A percentile compares a stretch with the other conserved stretches of the same genome.
phyloP scores from a whole-genome alignment of 176 grass and related monocot genomes.

The Carex kokanica region DNA sequence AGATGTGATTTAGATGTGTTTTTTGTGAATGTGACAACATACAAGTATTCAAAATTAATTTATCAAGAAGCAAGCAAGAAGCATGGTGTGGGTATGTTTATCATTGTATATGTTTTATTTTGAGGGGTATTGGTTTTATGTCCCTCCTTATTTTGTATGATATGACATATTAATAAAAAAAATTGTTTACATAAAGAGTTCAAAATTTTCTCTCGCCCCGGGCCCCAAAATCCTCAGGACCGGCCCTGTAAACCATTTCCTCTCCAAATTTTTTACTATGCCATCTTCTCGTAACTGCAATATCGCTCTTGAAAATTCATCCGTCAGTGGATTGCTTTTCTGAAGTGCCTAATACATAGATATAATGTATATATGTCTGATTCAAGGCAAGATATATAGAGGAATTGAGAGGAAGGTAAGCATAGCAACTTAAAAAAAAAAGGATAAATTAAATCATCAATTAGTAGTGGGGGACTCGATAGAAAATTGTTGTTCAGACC shows the following conservation, averaged over 20 bases:
- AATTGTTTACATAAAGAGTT: no score
- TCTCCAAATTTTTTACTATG: conserved; percentile 19
- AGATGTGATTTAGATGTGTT: no score
- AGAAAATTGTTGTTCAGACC: neutral
- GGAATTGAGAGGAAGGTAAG: neutral
- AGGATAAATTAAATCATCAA: neutral
- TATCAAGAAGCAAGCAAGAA: no score
- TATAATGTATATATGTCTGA: neutral
- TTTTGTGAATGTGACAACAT: no score
- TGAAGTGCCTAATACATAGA: conserved; percentile 23
- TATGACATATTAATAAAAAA: no score
- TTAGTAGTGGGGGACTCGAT: neutral
- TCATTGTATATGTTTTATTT: no score
- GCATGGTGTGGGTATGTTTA: no score
- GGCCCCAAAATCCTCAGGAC: no score
- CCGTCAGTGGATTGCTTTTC: conserved; percentile 3
- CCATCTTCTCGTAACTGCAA: neutral
- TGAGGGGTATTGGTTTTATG: no score
- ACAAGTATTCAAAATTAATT: no score
- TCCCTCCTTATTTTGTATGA: no score
- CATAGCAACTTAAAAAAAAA: neutral
- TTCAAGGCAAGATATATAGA: neutral
- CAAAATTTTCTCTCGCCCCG: no score
- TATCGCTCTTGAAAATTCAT: conserved; percentile 29
- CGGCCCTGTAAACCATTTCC: conserved; percentile 30